Evolutionary conservation across 2,329 filamentous ascomycete species (phyloP).

Genomic region (Coleophoma eucalyptorum): DNA sequence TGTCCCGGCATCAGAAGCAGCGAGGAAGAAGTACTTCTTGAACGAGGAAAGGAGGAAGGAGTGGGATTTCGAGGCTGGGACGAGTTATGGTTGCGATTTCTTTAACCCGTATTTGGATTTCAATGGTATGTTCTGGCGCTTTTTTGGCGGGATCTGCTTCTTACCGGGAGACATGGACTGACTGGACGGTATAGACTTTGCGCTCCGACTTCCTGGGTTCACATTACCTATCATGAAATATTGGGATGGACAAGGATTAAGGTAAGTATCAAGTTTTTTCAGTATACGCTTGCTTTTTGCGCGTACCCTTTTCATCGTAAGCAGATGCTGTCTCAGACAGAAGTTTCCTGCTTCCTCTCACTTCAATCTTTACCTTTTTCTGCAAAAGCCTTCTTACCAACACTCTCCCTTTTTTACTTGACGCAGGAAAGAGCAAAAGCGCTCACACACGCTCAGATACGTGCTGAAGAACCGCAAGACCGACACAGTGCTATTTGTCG

Average conservation of each 20-base stretch:
- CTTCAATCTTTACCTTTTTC: too few relatives aligned
- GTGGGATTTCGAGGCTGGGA: conserved; percentile 59
- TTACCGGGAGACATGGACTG: too few relatives aligned
- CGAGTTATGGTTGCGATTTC: conserved; percentile 67
- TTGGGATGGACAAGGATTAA: conserved; percentile 74
- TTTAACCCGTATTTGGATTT: conserved; percentile 94
- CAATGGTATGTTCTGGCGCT: conserved; percentile 42
- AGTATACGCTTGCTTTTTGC: conserved; percentile 27
- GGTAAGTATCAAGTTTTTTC: conserved; percentile 46
- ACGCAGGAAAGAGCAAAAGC: conserved; percentile 32
- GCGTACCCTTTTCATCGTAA: conserved; percentile 22
- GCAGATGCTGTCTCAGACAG: neutral
- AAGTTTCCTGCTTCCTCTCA: neutral
- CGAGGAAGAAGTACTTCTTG: conserved; percentile 58
- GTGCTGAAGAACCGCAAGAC: conserved; percentile 80
- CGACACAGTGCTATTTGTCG: conserved; percentile 71
- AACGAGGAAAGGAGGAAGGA: conserved; percentile 46
- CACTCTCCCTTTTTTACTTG: conserved; percentile 15
- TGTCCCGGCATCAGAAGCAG: conserved; percentile 35
- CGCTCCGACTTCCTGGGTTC: conserved; percentile 69
- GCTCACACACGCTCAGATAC: conserved; percentile 85
- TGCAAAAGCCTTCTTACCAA: conserved; percentile 2
- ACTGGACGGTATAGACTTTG: conserved; percentile 46
- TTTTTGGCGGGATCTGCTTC: neutral
- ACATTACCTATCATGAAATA: conserved; percentile 70